A percentile compares a stretch with the other conserved stretches of the same genome.
phyloP scores from a whole-genome alignment of 108 stramenopile genomes.

The Halocafeteria seosinensis region DNA sequence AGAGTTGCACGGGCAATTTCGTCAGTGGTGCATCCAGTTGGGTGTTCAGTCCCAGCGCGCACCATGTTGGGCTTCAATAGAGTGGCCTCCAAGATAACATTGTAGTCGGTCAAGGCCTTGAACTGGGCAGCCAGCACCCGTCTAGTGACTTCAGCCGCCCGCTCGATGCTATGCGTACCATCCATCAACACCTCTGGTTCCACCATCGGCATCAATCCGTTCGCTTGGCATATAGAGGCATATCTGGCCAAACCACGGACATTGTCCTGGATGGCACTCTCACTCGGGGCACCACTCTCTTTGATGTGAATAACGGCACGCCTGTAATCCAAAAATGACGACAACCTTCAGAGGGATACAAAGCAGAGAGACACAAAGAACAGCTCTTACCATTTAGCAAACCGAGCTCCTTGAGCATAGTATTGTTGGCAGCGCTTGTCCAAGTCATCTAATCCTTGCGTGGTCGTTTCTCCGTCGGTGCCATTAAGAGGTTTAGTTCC shows the following conservation, averaged over 20 bases:
- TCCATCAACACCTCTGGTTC: slow-evolving; percentile 70
- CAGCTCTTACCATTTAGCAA: slow-evolving; percentile 90
- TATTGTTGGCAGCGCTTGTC: slow-evolving; percentile 59
- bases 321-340: too few relatives aligned
- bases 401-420: slow-evolving; percentile 62
- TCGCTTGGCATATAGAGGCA: slow-evolving; percentile 65
- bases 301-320: slow-evolving; percentile 47
- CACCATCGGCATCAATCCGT: slow-evolving; percentile 78
- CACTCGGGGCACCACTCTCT: slow-evolving; percentile 45
- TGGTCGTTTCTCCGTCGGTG: slow-evolving; percentile 64
- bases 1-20: slow-evolving; percentile 61
- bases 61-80: slow-evolving; percentile 77
- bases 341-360: too few relatives aligned
- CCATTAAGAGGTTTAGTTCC: slow-evolving; percentile 37
- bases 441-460: slow-evolving; percentile 65
- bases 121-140: slow-evolving; percentile 36
- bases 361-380: too few relatives aligned
- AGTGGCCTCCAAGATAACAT: slow-evolving; percentile 61
- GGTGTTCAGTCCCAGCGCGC: slow-evolving; percentile 54
- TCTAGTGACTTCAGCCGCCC: slow-evolving; percentile 37
- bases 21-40: slow-evolving; percentile 39
- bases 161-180: slow-evolving; percentile 40
- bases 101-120: slow-evolving; percentile 69
- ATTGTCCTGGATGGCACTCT: slow-evolving; percentile 54
- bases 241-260: slow-evolving; percentile 62